These are phyloP conservation scores for Pseudohalonectria lignicola DNA, from an alignment of 2,329 filamentous ascomycete species.

Conservation along the genomic window DNA sequence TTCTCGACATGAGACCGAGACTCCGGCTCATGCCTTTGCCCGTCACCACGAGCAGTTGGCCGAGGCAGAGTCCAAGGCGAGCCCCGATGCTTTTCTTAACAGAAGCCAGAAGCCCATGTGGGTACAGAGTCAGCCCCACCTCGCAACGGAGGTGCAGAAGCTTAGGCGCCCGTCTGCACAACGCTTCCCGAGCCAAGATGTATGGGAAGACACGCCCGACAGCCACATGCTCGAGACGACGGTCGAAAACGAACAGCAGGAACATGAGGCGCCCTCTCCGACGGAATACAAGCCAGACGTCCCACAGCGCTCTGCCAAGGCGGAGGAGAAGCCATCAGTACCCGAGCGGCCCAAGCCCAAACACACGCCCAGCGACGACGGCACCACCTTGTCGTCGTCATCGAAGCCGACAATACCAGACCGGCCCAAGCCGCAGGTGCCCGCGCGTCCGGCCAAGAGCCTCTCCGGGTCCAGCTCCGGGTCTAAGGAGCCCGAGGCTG, in stretches of 20 bases:
- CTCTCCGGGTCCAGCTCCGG: constrained; percentile 30
- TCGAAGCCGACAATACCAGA: constrained; percentile 33
- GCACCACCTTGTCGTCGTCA: no score
- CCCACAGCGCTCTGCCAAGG: constrained; percentile 38
- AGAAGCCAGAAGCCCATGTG: constrained; percentile 37
- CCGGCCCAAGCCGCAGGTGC: constrained; percentile 48
- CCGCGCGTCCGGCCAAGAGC: constrained; percentile 49
- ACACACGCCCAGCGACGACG: constrained; percentile 24
- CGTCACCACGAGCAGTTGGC: constrained; percentile 55
- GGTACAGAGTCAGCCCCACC: constrained; percentile 34
- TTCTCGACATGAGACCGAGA: constrained; percentile 31
- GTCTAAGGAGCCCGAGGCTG: constrained; percentile 23
- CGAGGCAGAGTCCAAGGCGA: constrained; percentile 36
- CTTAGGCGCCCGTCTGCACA: constrained; percentile 45
- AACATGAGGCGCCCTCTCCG: constrained; percentile 31
- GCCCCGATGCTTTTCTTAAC: constrained; percentile 39
- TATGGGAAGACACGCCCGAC: constrained; percentile 91
- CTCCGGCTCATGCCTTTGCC: constrained; percentile 54
- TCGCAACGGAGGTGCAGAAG: constrained; percentile 32
- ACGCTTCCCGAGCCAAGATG: constrained; percentile 81
- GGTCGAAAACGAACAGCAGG: constrained; percentile 44
- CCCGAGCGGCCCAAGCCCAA: constrained; percentile 45
- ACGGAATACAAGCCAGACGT: constrained; percentile 41
- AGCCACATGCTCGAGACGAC: constrained; percentile 71
- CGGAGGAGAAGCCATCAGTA: constrained; percentile 29